phyloP scores from a whole-genome alignment of 768 basidiomycete genomes.

The Tylopilus intermedius region DNA sequence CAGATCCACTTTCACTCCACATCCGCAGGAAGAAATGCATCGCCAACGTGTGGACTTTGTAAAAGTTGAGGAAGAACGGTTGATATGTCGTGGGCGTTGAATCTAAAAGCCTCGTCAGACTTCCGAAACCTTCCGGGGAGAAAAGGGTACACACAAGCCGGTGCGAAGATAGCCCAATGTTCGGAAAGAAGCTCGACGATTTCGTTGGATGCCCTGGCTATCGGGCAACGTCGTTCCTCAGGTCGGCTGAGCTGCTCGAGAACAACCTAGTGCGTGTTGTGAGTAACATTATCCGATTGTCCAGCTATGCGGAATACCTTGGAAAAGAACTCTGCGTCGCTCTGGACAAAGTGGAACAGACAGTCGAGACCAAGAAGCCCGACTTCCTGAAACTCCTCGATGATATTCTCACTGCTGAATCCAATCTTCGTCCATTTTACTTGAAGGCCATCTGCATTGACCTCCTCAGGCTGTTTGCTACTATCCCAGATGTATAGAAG shows the following conservation, averaged over 20 bases:
- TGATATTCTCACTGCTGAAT: conserved; percentile 69
- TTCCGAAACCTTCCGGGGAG: neutral
- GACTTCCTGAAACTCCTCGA: conserved; percentile 70
- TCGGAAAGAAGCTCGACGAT: conserved; percentile 78
- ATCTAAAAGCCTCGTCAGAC: conserved; percentile 34
- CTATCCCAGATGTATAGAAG: conserved; percentile 66
- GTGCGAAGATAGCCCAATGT: conserved; percentile 81
- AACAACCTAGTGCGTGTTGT: conserved; percentile 48
- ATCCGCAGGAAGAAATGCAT: conserved; percentile 86
- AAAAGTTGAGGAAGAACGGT: conserved; percentile 84
- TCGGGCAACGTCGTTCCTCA: conserved; percentile 70
- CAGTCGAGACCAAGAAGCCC: conserved; percentile 82
- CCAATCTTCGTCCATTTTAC: conserved; percentile 77
- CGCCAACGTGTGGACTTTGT: conserved; percentile 74
- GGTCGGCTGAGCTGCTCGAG: conserved; percentile 77
- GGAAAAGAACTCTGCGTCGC: conserved; percentile 67
- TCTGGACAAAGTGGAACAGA: conserved; percentile 68
- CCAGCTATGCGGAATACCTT: conserved; percentile 41
- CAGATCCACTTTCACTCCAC: conserved; percentile 86
- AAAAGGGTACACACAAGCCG: conserved; percentile 58
- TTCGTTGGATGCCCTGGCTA: conserved; percentile 80
- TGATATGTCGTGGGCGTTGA: conserved; percentile 78
- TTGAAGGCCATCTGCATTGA: conserved; percentile 42
- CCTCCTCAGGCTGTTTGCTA: conserved; percentile 52
- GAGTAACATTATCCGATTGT: conserved; percentile 1